Base-by-base conservation (phyloP, 495 filamentous ascomycete genomes). In the Antarctomyces pellizariae region DNA sequence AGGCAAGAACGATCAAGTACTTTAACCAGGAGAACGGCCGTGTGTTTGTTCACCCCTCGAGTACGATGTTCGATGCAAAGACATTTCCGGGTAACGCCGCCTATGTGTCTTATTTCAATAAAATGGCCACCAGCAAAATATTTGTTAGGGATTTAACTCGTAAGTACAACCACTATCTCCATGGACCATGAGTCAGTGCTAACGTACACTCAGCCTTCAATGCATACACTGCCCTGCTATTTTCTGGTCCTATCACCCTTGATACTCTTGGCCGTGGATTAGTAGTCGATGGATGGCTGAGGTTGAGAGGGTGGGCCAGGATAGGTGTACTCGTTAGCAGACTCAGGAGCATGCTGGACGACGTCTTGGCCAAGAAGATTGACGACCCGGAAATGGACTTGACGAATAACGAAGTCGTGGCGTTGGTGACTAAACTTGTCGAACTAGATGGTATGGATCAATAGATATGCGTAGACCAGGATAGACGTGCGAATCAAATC, bases 241-340 rank as follows among this genome's bases (percentile, higher is more conserved):
- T 97, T 49, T 71, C 71, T 5, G 84, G 83, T 5, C 56, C 65
- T 7, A 79, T 93, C 23, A 57, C 60, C 24, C 62, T 97, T 2
- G 86, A 97, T 46, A 90, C 80, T 0, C 59, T 75, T 22, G 86
- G 84, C 2, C 61, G 84, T 5, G 86, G 89, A 3, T 52, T 97
- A 2, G 52, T 93, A 8, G 78, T 97, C 3, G 89, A 95, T 50
- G 82, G 78, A 21, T 93, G 89, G 89, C 47, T 95, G 18, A 59
- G 76, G 16, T 51, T 95, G 13, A 62, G 82, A 4, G 86, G 86
- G 2, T 95, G 89, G 86, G 89, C 89, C 2, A 57, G 89, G 12
- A 83, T 97, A 28, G 86, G 86, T 7, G 84, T 91, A 4, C 48
- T 97, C 29, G 75, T 93, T 7, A 75, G 71, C 8, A 57, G 82